Evolutionary conservation across 768 basidiomycete species (phyloP).

Genomic region (Macrolepiota fuliginosa): DNA sequence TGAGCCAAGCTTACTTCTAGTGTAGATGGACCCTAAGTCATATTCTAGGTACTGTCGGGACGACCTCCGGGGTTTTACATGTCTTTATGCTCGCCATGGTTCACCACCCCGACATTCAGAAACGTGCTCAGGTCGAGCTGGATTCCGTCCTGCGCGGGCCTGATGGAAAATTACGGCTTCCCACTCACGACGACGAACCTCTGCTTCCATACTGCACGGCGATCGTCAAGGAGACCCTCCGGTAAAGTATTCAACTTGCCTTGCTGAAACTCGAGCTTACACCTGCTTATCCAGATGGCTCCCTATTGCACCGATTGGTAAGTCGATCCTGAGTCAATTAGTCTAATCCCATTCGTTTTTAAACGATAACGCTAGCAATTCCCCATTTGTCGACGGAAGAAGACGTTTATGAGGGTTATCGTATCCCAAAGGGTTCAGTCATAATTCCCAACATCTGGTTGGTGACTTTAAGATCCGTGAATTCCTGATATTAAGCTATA

Average conservation of each 20-base stretch:
- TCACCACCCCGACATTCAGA: slow-evolving; percentile 34
- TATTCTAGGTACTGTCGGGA: slow-evolving; percentile 46
- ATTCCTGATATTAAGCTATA: not conserved
- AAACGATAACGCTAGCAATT: slow-evolving; percentile 20
- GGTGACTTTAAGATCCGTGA: not conserved
- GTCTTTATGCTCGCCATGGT: slow-evolving; percentile 39
- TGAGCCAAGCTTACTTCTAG: not conserved
- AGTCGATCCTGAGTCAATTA: slow-evolving; percentile 1
- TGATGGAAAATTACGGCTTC: slow-evolving; percentile 27
- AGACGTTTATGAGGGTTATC: slow-evolving; percentile 38
- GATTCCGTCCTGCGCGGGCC: slow-evolving; percentile 31
- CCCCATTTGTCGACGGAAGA: slow-evolving; percentile 29
- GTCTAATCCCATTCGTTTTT: not conserved
- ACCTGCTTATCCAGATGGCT: slow-evolving; percentile 19
- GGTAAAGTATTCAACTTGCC: slow-evolving; percentile 7
- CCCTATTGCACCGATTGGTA: slow-evolving; percentile 26
- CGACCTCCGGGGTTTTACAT: slow-evolving; percentile 41
- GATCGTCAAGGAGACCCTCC: slow-evolving; percentile 30
- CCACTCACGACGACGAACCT: slow-evolving; percentile 29
- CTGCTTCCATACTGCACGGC: slow-evolving; percentile 34
- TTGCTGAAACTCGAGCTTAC: not conserved
- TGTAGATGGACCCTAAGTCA: not conserved
- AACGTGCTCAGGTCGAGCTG: slow-evolving; percentile 31
- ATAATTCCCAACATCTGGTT: slow-evolving; percentile 29
- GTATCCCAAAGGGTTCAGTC: slow-evolving; percentile 36